Percentiles rank a stretch among this genome's conserved stretches.
phyloP scores from a whole-genome alignment of 2,329 filamentous ascomycete species.

The Didymella sp. region DNA sequence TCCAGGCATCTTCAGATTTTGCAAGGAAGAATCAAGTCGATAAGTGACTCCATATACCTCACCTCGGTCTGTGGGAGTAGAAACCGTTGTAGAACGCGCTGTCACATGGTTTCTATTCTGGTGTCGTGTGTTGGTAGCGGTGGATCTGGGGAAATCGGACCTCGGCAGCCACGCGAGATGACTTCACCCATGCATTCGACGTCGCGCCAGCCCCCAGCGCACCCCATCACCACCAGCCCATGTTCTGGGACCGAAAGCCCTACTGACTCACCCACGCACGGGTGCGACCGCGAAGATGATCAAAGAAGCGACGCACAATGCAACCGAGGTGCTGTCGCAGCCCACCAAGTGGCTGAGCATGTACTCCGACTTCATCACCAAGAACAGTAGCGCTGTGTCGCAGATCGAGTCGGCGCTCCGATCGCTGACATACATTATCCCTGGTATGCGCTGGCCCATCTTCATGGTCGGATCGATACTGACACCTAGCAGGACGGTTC shows the following conservation, averaged over 20 bases:
- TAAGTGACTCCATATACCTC: background rate
- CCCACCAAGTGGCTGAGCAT: constrained; percentile 71
- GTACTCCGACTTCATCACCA: constrained; percentile 91
- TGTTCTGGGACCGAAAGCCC: constrained; percentile 12
- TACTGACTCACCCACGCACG: constrained; percentile 24
- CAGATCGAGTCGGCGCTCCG: constrained; percentile 94
- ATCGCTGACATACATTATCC: constrained; percentile 94
- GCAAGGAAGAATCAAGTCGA: background rate
- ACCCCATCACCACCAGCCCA: constrained; percentile 28
- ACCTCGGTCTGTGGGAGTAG: no score
- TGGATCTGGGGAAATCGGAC: constrained; percentile 31
- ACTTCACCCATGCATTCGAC: constrained; percentile 32
- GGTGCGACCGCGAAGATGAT: constrained; percentile 41
- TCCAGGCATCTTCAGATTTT: background rate
- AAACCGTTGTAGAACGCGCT: background rate
- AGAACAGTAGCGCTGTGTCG: constrained; percentile 90
- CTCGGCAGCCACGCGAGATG: constrained; percentile 43
- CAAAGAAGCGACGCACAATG: constrained; percentile 48
- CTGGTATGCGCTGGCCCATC: constrained; percentile 60
- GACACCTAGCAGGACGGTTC: constrained; percentile 69
- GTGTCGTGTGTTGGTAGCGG: constrained; percentile 4
- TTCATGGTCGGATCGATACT: constrained; percentile 16
- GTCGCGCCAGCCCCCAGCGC: constrained; percentile 29
- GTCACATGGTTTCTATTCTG: constrained; percentile 7
- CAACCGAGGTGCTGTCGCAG: constrained; percentile 61